Evolutionary conservation across 768 basidiomycete species (phyloP), one percentile per base, ranked within the genome.

Genomic region (Fomitopsis serialis): DNA sequence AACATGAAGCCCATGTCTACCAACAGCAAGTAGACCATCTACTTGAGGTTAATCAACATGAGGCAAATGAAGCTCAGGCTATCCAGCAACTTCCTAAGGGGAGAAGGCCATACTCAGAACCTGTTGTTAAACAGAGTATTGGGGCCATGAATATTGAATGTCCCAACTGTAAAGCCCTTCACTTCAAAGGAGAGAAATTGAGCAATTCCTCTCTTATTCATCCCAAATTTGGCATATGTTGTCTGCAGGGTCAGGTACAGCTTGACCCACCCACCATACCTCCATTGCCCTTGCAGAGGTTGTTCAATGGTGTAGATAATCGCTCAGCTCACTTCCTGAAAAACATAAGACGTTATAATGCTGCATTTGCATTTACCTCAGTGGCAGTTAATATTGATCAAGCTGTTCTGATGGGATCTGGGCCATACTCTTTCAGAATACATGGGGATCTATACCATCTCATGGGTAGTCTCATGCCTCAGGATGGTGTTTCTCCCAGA

Each of bases 341-440:
- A 4, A 59, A 75, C 5, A 74, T 76, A 8, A 58, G 68, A 11
- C 68, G 71, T 24, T 77, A 77, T 42, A 79, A 78, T 49, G 57
- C 60, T 35, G 68, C 76, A 1, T 61, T 78, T 44, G 61, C 74
- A 0, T 75, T 76, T 50, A 73, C 70, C 0, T 76, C 73, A 0
- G 27, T 76, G 0, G 67, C 67, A 10, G 66, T 68, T 1, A 43
- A 55, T 4, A 56, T 69, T 23, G 71, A 74, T 52, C 34, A 66
- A 13, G 49, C 54, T 2, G 48, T 70, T 27, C 63, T 66, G 45
- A 37, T 58, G 58, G 61, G 67, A 53, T 19, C 61, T 60, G 72
- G 70, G 0, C 67, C 68, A 3, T 69, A 64, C 13, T 62, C 69
- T 9, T 75, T 73, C 50, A 51, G 56, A 0, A 68, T 78, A 6